Percentiles rank a stretch among this genome's conserved stretches.
These are phyloP conservation scores for Kalmusia sp. DNA, from an alignment of 2,329 filamentous ascomycete genomes.

Conservation along the genomic window DNA sequence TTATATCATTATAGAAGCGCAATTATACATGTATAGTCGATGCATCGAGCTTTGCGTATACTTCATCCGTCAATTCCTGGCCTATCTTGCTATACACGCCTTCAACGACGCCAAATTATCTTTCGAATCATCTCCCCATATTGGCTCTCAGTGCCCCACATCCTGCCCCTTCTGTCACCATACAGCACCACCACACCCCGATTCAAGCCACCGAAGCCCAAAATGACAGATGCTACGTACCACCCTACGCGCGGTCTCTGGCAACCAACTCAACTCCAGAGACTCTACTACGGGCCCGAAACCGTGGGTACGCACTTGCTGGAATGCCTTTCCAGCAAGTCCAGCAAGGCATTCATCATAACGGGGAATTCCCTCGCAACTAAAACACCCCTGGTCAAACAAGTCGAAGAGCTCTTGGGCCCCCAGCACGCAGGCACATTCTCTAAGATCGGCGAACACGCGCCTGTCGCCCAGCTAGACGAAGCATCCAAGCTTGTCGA, in stretches of 20 bases:
- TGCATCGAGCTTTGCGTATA: too few relatives aligned
- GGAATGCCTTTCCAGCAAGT: slow-evolving; percentile 50
- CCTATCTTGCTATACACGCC: too few relatives aligned
- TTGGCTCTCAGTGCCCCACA: too few relatives aligned
- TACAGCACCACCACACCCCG: neutral
- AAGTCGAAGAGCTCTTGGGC: slow-evolving; percentile 58
- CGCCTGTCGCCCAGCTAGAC: slow-evolving; percentile 61
- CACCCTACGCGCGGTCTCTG: slow-evolving; percentile 58
- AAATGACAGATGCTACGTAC: slow-evolving; percentile 52
- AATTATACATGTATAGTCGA: too few relatives aligned
- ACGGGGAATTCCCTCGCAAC: slow-evolving; percentile 61
- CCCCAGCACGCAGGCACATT: slow-evolving; percentile 61
- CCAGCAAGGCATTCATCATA: slow-evolving; percentile 64
- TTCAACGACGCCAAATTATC: too few relatives aligned
- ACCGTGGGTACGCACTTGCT: slow-evolving; percentile 57
- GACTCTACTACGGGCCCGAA: slow-evolving; percentile 58
- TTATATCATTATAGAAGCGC: too few relatives aligned
- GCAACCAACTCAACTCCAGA: slow-evolving; percentile 58
- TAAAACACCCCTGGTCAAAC: slow-evolving; percentile 60
- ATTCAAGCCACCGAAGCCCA: slow-evolving; percentile 15
- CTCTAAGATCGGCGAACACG: slow-evolving; percentile 62
- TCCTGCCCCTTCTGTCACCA: too few relatives aligned
- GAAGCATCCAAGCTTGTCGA: slow-evolving; percentile 57
- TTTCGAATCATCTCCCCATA: too few relatives aligned
- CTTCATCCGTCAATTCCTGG: too few relatives aligned